phyloP scores from a whole-genome alignment of 352 stramenopile species.

The Phytophthora ohioensis region DNA sequence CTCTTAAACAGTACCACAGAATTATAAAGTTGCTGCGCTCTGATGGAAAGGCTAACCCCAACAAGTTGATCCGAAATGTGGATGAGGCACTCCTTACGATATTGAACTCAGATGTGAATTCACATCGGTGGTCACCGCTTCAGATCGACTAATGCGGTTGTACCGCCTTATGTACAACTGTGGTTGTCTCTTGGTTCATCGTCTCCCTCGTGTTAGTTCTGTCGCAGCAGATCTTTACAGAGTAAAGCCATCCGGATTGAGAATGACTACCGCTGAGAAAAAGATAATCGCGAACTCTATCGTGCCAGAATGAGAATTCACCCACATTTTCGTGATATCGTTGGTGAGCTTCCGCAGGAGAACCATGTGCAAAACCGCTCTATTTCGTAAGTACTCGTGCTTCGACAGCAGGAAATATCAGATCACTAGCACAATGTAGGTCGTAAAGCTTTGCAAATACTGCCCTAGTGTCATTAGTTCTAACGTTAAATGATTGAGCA shows the following conservation, averaged over 20 bases:
- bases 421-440: no score
- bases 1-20: slow-evolving; percentile 10
- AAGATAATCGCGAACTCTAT: background rate
- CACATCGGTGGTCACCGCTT: background rate
- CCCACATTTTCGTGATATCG: no score
- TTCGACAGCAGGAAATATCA: no score
- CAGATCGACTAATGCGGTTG: slow-evolving; percentile 2
- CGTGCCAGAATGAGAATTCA: background rate
- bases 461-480: no score
- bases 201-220: background rate
- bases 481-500: no score
- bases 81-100: background rate
- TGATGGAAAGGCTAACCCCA: background rate
- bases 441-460: no score
- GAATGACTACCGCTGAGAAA: slow-evolving; percentile 10
- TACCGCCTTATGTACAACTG: slow-evolving; percentile 4
- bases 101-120: slow-evolving; percentile 1
- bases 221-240: slow-evolving; percentile 12
- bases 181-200: slow-evolving; percentile 2
- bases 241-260: background rate
- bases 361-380: no score
- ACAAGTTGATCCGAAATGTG: slow-evolving; percentile 5
- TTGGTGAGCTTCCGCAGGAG: no score
- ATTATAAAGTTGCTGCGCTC: background rate
- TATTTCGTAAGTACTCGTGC: no score